Conservation (phyloP, 2,329 filamentous ascomycete species). For the Venturia effusa region DNA sequence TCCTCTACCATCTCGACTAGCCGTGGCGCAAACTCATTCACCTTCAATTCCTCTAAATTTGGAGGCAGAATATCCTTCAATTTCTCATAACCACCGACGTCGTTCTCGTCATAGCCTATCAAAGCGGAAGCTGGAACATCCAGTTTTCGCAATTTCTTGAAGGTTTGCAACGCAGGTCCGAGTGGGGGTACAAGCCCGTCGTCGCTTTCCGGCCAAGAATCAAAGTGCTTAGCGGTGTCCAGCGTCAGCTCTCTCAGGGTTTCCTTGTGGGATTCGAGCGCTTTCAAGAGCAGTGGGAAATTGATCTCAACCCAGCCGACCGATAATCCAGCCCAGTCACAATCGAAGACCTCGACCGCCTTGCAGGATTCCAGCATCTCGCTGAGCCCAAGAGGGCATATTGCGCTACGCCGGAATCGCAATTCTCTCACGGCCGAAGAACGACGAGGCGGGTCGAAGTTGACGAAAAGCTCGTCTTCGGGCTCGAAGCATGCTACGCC, state of each 20-base stretch:
- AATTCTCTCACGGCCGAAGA: slow-evolving; percentile 7
- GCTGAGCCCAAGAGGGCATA: slow-evolving; percentile 9
- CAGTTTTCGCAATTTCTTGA: slow-evolving; percentile 2
- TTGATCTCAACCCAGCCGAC: slow-evolving; percentile 13
- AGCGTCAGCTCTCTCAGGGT: slow-evolving; percentile 4
- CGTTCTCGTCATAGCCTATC: slow-evolving; percentile 11
- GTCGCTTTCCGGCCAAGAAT: slow-evolving; percentile 11
- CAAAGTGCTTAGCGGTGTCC: slow-evolving; percentile 11
- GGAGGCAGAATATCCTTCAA: slow-evolving; percentile 8
- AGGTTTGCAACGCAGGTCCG: slow-evolving; percentile 1
- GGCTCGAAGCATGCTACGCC: slow-evolving; percentile 11
- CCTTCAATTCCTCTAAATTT: slow-evolving; percentile 8
- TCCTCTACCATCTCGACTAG: slow-evolving; percentile 5
- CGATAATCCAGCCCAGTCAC: slow-evolving; percentile 11
- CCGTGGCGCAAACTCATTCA: slow-evolving; percentile 10
- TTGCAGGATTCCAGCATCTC: slow-evolving; percentile 7
- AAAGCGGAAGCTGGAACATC: slow-evolving; percentile 10
- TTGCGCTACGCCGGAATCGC: slow-evolving; percentile 2
- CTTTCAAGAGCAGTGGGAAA: slow-evolving; percentile 3
- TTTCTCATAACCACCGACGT: background rate
- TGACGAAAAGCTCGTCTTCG: slow-evolving; percentile 9
- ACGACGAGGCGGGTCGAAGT: slow-evolving; percentile 10
- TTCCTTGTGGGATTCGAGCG: slow-evolving; percentile 1
- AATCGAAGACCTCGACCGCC: slow-evolving; percentile 4
- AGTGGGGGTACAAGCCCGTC: slow-evolving; percentile 11